Evolutionary conservation across 2,329 filamentous ascomycete species (phyloP), one percentile per base, ranked within the genome.

Genomic region (Nannizzia gypsea): DNA sequence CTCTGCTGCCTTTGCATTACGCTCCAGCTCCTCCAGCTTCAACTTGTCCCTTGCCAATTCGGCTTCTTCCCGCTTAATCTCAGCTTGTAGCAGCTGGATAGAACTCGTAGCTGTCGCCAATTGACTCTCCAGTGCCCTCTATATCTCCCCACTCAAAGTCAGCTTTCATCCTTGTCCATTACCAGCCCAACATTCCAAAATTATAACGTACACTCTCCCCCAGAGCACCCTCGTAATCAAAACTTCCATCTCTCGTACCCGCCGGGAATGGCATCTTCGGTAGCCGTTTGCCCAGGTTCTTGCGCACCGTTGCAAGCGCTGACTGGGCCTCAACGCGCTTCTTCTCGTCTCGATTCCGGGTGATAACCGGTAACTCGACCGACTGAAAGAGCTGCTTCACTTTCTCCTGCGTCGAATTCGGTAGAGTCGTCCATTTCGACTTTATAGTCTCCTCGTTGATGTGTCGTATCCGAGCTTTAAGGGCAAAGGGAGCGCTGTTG

Each of bases 231-330:
- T 77, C 75, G 50, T 75, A 75, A 62, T 77, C 73, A 63, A 77
- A 77, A 56, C 69, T 70, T 0, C 70, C 69, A 46, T 75, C 74
- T 58, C 74, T 74, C 9, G 72, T 72, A 26, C 70, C 66, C 3
- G 74, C 74, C 1, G 75, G 75, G 61, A 77, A 77, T 4, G 75
- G 74, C 74, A 77, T 77, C 62, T 73, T 70, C 38, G 75, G 74
- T 2, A 77, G 67, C 46, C 75, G 69, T 64, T 70, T 72, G 22
- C 68, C 70, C 59, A 76, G 66, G 61, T 74, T 76, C 62, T 69
- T 73, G 44, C 74, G 71, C 31, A 76, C 72, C n/a, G 70, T 70
- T 34, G 68, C 69, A 28, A 76, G 69, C 3, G 73, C 73, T 2
- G 68, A 68, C 64, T 76, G 74, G 6, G 73, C 73, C 61, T 75